Evolutionary conservation across 768 basidiomycete genomes (phyloP), one percentile per base, ranked within the genome.

Genomic region (Calocybe indica): DNA sequence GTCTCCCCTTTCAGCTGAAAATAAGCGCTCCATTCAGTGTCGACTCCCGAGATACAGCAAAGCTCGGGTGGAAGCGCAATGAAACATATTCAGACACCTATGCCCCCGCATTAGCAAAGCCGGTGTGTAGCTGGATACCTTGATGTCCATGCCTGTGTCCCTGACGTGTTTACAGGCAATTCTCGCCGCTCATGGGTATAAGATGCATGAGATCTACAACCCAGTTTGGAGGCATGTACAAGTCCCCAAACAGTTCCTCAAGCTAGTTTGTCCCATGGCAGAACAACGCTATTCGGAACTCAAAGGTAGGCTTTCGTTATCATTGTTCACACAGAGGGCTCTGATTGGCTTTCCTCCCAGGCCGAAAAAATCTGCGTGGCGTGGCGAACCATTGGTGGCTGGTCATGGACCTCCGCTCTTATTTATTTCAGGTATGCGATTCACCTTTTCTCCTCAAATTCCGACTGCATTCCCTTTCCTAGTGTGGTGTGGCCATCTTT

Each of bases 241-340:
- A 11, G 61, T 65, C 6, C 62, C 61, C 0, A 50, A 55, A 6
- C 32, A 49, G 6, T 65, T 65, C 29, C 46, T 64, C 0, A 5
- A 8, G 9, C 45, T 62, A 1, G 47, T 65, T 2, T 64, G 61
- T 37, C 61, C 60, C 22, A 59, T 57, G 58, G 64, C 62, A 0
- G 61, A 65, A 40, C 40, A 47, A 8, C 59, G 58, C 7, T 37
- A 42, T 38, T 48, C 32, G 3, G 37, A 34, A 9, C 36, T 63
- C 35, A 48, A 42, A 15, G 58, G 63, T 49, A 13, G 22, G 37
- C 6, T 47, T 34, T 40, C 34, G 32, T 43, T 10, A n/a, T 42
- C 14, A 29, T 33, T 32, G 15, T 4, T n/a, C 7, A 32, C 32
- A 6, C 22, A 22, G 22, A 5, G 14, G 32, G 7, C 22, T 43